These are phyloP conservation scores for Gossypium davidsonii DNA, from an alignment of 441 rosid species.

Conservation along the genomic window DNA sequence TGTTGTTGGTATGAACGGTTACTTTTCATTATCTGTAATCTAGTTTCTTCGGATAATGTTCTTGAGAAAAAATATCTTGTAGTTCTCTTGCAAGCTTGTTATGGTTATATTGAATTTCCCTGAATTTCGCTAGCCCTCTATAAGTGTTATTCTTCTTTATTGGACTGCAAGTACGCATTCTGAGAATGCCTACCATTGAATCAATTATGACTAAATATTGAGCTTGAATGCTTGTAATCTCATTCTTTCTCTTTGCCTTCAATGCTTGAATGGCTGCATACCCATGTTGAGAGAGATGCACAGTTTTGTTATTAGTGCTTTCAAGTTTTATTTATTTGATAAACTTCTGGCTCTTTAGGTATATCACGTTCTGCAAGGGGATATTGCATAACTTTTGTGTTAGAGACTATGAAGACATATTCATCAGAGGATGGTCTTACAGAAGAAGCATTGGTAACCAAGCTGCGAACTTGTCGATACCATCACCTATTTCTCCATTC, in stretches of 20 bases:
- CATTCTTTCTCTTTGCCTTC: not conserved
- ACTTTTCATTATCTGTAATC: not conserved
- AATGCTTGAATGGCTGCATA: not conserved
- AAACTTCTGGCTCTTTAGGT: constrained; percentile 33
- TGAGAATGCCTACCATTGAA: not conserved
- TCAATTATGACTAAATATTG: not conserved
- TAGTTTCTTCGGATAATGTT: not conserved
- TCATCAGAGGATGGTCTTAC: constrained; percentile 85
- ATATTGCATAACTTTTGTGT: constrained; percentile 63
- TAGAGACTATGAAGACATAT: constrained; percentile 98
- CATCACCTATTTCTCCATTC: constrained; percentile 89
- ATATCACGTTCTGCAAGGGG: constrained; percentile 94
- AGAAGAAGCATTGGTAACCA: constrained; percentile 91
- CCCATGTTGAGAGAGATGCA: not conserved
- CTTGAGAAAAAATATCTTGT: not conserved
- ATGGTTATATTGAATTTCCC: not conserved
- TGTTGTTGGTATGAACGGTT: constrained; percentile 60
- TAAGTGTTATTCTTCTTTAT: not conserved
- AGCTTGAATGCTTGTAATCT: not conserved
- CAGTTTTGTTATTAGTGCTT: not conserved
- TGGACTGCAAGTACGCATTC: not conserved
- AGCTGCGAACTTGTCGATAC: constrained; percentile 76
- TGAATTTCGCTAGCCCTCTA: not conserved
- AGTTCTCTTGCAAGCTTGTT: not conserved
- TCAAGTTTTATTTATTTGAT: constrained; percentile 7